Evolutionary conservation across 83 land plant species (phyloP).

Genomic region (Picea engelmannii): DNA sequence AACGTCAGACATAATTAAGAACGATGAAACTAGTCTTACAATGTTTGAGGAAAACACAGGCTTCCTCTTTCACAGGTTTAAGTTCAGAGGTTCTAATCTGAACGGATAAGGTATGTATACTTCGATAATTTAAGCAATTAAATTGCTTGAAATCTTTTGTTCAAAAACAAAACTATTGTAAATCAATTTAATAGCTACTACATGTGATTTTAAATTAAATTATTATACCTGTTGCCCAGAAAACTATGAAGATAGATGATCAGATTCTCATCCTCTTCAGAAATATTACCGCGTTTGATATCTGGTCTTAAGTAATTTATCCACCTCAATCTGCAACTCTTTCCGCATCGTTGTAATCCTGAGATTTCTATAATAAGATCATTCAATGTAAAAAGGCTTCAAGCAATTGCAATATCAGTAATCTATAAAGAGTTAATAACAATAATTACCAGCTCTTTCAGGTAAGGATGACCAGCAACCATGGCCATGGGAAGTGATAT

Average conservation of each 20-base stretch:
- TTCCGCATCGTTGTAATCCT: slow-evolving; percentile 7
- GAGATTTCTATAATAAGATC: background rate
- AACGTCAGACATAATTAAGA: background rate
- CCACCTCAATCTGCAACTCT: slow-evolving; percentile 6
- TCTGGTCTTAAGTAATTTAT: slow-evolving; percentile 16
- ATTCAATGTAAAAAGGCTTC: background rate
- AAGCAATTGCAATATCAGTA: background rate
- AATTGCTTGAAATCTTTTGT: background rate
- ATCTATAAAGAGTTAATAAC: background rate
- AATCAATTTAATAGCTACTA: background rate
- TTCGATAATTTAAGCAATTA: background rate
- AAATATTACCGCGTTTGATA: slow-evolving; percentile 9
- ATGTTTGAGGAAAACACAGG: too few relatives aligned
- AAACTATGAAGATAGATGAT: slow-evolving; percentile 13
- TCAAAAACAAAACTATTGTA: background rate
- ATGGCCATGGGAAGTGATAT: slow-evolving; percentile 35
- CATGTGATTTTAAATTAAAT: too few relatives aligned
- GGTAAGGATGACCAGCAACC: slow-evolving; percentile 48
- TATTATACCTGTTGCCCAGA: slow-evolving; percentile 7
- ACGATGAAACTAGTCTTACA: background rate
- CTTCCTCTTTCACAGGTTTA: background rate
- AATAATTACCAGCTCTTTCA: slow-evolving; percentile 25
- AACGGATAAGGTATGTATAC: too few relatives aligned
- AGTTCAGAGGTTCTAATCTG: background rate
- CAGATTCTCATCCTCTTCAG: slow-evolving; percentile 9